These are phyloP conservation scores for Didymella segeticola DNA, from an alignment of 2,329 filamentous ascomycete genomes.

Conservation along the genomic window DNA sequence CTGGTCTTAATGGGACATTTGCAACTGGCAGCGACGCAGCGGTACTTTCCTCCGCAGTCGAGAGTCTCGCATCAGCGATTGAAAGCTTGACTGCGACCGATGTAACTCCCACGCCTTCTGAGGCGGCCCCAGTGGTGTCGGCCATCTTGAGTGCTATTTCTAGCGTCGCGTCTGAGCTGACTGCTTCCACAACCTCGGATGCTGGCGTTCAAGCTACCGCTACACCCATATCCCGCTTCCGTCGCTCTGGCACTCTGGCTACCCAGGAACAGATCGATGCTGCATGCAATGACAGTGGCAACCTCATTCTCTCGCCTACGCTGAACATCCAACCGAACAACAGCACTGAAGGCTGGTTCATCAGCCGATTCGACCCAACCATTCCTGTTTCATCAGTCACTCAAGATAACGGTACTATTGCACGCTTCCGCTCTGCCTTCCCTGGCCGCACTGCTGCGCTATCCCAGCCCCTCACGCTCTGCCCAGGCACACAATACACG, in stretches of 20 bases:
- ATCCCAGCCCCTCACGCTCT: constrained; percentile 36
- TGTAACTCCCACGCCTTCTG: not conserved
- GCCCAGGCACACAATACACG: constrained; percentile 33
- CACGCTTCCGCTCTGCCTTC: constrained; percentile 32
- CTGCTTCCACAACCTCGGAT: not conserved
- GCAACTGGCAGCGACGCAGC: not conserved
- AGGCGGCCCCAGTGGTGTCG: not conserved
- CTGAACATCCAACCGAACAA: constrained; percentile 27
- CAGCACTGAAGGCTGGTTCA: constrained; percentile 31
- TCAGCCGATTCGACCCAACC: constrained; percentile 20
- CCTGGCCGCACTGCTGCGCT: constrained; percentile 27
- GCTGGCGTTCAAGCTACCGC: not conserved
- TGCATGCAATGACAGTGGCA: constrained; percentile 31
- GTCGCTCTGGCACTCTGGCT: constrained; percentile 27
- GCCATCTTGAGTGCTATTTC: constrained; percentile 7
- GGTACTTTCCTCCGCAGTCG: not conserved
- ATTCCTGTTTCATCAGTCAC: constrained; percentile 25
- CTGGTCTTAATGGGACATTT: constrained; percentile 4
- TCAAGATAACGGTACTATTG: constrained; percentile 21
- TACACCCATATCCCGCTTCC: constrained; percentile 8
- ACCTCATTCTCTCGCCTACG: constrained; percentile 37
- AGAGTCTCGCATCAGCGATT: not conserved
- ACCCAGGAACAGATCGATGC: constrained; percentile 34
- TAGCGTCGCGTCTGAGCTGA: constrained; percentile 8
- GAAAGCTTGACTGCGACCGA: not conserved